Evolutionary conservation across 2,329 filamentous ascomycete genomes (phyloP).

Genomic region (Cyphellophora europaea): DNA sequence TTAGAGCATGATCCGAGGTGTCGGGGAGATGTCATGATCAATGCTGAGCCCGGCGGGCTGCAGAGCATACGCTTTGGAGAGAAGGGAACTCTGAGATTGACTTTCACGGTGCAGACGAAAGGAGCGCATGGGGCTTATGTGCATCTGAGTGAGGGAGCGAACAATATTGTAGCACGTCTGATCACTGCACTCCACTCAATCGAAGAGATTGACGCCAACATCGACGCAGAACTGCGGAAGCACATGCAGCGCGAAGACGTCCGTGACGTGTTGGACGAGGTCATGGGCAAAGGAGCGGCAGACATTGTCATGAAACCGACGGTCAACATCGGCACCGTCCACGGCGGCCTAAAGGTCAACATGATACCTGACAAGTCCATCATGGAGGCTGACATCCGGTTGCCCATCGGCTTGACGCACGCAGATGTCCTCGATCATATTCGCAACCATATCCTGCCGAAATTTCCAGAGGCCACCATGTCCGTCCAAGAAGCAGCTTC

Average conservation of each 20-base stretch:
- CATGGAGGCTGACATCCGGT: conserved; percentile 31
- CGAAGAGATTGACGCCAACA: conserved; percentile 22
- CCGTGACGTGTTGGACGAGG: conserved; percentile 23
- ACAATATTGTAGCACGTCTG: conserved; percentile 24
- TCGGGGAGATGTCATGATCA: too few species aligned
- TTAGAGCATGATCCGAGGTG: too few species aligned
- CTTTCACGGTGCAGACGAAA: too few species aligned
- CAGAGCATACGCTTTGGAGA: too few species aligned
- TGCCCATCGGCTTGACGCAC: conserved; percentile 29
- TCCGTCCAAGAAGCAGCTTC: too few species aligned
- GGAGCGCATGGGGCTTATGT: conserved; percentile 32
- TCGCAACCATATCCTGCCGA: conserved; percentile 17
- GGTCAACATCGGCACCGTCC: conserved; percentile 32
- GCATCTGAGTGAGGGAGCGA: conserved; percentile 30
- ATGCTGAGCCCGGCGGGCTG: too few species aligned
- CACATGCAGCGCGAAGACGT: conserved; percentile 24
- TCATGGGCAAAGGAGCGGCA: conserved; percentile 28
- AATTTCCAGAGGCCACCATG: too few species aligned
- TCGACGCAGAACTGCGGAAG: conserved; percentile 20
- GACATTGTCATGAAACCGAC: conserved; percentile 26
- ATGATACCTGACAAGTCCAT: conserved; percentile 29
- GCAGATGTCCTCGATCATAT: conserved; percentile 22
- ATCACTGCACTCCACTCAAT: conserved; percentile 21
- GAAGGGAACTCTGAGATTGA: too few species aligned
- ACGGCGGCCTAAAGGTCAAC: conserved; percentile 33